phyloP scores from a whole-genome alignment of 2,329 filamentous ascomycete genomes.

The Lomentospora prolificans region DNA sequence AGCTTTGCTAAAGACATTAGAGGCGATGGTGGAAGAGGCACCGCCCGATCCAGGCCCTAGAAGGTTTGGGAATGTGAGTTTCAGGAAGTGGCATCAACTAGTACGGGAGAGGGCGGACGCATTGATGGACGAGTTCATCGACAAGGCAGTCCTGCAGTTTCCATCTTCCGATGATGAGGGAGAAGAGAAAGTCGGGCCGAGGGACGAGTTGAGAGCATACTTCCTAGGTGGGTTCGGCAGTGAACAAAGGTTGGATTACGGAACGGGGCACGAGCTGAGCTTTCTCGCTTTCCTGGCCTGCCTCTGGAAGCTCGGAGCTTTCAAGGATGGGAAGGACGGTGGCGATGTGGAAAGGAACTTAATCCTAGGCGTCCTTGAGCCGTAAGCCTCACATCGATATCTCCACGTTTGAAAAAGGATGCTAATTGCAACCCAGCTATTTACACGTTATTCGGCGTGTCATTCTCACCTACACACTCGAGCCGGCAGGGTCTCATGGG shows the following conservation, averaged over 20 bases:
- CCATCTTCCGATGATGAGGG: constrained; percentile 3
- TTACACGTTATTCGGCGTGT: constrained; percentile 70
- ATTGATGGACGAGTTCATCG: constrained; percentile 33
- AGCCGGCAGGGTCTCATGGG: constrained; percentile 91
- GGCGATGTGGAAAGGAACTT: constrained; percentile 65
- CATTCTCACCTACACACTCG: constrained; percentile 84
- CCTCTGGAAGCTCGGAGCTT: constrained; percentile 83
- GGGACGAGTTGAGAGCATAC: constrained; percentile 39
- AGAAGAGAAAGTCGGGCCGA: constrained; percentile 12
- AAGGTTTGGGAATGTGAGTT: constrained; percentile 86
- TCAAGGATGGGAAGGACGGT: constrained; percentile 43
- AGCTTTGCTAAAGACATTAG: constrained; percentile 54
- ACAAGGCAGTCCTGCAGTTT: constrained; percentile 13
- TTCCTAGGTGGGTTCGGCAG: constrained; percentile 83
- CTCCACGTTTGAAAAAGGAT: background rate
- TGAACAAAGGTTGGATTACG: constrained; percentile 82
- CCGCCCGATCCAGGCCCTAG: constrained; percentile 80
- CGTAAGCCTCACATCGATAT: constrained; percentile 40
- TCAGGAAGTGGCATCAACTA: constrained; percentile 70
- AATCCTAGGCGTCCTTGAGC: constrained; percentile 73
- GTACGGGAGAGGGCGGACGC: constrained; percentile 50
- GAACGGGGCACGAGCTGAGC: constrained; percentile 90
- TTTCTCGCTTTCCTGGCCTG: constrained; percentile 86
- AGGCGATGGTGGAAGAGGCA: constrained; percentile 60
- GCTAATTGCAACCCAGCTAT: constrained; percentile 45